Evolutionary conservation across 1,284 basidiomycete species (phyloP).

Genomic region (Filobasidium uniguttulatum): DNA sequence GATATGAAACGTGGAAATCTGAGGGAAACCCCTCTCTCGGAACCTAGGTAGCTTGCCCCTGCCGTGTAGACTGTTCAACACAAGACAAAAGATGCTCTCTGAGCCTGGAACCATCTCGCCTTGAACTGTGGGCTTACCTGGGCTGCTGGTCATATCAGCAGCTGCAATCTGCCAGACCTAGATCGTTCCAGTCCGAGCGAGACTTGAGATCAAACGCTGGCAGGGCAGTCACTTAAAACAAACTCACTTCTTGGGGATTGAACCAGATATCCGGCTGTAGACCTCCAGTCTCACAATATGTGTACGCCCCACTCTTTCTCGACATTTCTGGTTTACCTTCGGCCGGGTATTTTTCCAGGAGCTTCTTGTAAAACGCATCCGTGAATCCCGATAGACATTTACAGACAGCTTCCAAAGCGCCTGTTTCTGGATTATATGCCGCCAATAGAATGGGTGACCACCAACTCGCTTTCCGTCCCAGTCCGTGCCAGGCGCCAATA

Average conservation of each 20-base stretch:
- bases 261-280: slow-evolving; percentile 73
- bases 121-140: not conserved
- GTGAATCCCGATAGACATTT: slow-evolving; percentile 73
- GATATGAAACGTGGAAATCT: slow-evolving; percentile 42
- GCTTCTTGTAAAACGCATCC: slow-evolving; percentile 68
- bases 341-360: slow-evolving; percentile 52
- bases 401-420: slow-evolving; percentile 63
- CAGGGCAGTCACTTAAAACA: not conserved
- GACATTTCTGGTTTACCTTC: slow-evolving; percentile 48
- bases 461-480: slow-evolving; percentile 82
- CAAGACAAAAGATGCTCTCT: not conserved
- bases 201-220: not conserved
- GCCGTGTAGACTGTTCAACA: slow-evolving; percentile 70
- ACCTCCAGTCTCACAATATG: slow-evolving; percentile 59
- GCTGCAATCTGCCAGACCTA: slow-evolving; percentile 70
- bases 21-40: slow-evolving; percentile 57
- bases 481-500: slow-evolving; percentile 78
- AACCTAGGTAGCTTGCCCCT: slow-evolving; percentile 54
- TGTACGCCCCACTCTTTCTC: slow-evolving; percentile 43
- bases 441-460: slow-evolving; percentile 85
- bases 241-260: slow-evolving; percentile 55
- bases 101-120: not conserved
- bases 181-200: not conserved
- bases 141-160: slow-evolving; percentile 45
- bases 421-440: slow-evolving; percentile 57